These are phyloP conservation scores for Podaxis sp. DNA, from an alignment of 768 basidiomycete species.

Conservation along the genomic window DNA sequence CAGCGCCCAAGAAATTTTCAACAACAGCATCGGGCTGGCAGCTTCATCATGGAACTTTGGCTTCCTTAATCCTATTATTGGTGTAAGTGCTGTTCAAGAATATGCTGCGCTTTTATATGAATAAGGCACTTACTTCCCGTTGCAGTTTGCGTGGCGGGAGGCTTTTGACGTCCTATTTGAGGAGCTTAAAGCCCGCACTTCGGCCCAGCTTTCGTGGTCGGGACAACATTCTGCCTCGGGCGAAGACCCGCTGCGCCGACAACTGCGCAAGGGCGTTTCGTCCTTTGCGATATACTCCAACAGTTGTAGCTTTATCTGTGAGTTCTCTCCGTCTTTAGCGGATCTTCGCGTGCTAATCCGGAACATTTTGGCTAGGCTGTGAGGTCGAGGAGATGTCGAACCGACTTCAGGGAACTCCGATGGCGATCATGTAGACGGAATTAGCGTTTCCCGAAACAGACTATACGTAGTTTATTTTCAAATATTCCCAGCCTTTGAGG, in stretches of 20 bases:
- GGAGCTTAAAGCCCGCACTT: not conserved
- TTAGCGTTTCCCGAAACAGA: not conserved
- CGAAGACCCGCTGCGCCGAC: conserved; percentile 6
- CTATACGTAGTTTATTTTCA: not conserved
- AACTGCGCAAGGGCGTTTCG: conserved; percentile 8
- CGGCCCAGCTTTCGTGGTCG: not conserved
- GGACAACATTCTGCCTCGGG: not conserved
- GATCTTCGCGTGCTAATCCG: not conserved
- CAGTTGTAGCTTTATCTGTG: not conserved
- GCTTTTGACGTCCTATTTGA: conserved; percentile 12
- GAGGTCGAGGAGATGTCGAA: conserved; percentile 7
- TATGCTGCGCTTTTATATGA: not conserved
- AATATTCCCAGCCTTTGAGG: no score
- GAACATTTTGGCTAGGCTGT: not conserved
- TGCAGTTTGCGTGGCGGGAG: conserved; percentile 14
- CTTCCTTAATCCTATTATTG: conserved; percentile 12
- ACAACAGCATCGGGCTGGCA: not conserved
- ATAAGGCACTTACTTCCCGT: not conserved
- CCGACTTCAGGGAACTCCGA: not conserved
- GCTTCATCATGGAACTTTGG: conserved; percentile 11
- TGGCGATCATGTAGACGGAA: not conserved
- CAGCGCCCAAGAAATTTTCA: conserved; percentile 11
- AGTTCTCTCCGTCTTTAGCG: not conserved
- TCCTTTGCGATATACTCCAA: conserved; percentile 8
- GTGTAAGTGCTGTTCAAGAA: not conserved